Base-by-base conservation (phyloP, 148 eudicot species). In the Rhododendron vialii region DNA sequence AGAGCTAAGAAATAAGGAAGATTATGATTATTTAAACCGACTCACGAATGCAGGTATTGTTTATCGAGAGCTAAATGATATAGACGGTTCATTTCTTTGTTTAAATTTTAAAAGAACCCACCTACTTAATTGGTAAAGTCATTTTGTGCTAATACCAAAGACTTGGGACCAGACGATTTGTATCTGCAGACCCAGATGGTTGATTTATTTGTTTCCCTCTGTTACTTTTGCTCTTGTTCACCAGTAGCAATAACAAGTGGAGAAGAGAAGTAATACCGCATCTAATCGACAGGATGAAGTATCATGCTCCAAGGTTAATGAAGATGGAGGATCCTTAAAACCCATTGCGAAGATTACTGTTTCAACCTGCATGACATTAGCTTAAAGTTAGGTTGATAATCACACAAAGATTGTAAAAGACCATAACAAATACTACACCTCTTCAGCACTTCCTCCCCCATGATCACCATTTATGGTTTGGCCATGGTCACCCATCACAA, bases 401-500 rank as follows among this genome's bases (percentile, higher is more conserved):
- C 82, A 73, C 26, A 73, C 38, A 67, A 36, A 89, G 80, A 36
- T 82, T 65, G 28, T 75, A 1, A 82, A 43, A 67, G 59, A 84
- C 47, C 61, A 65, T 38, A 84, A 47, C 45, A 86, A 88, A 83
- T 50, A 82, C 24, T 50, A 81, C 79, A 95, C 99, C 98, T 98
- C 99, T 89, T 98, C 98, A 36, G 98, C 92, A 90, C 89, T 91
- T 84, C 99, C 99, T 74, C 98, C 99, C 69, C 99, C 99, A 87
- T 98, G 99, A 91, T 98, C 99, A 43, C 99, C 99, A 88, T 98
- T 95, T 85, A 94, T 28, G 38, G 99, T 98, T 93, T 98, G 99
- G 84, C 98, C 99, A 88, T 98, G 99, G 92, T 98, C 99, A 88
- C 99, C 99, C 96, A 98, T 94, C 82, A 98, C 98, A 85, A 98